These are phyloP conservation scores for Diospyros kaki DNA, from an alignment of 148 eudicot species.

Conservation along the genomic window DNA sequence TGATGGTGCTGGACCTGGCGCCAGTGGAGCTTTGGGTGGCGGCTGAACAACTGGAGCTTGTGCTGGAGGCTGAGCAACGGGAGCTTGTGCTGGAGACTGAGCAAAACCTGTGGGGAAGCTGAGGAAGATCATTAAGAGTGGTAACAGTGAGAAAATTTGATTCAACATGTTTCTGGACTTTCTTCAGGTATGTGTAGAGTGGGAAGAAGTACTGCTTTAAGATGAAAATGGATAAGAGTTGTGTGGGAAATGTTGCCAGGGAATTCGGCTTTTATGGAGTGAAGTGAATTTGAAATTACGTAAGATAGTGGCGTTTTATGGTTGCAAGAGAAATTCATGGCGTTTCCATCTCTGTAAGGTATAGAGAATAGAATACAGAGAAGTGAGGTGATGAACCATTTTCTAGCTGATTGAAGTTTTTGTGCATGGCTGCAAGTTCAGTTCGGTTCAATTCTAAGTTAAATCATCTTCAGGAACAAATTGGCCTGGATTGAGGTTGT, in stretches of 20 bases:
- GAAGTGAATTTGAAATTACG: background rate
- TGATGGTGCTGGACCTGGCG: background rate
- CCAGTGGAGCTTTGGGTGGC: background rate
- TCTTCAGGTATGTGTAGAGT: background rate
- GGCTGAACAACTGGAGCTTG: background rate
- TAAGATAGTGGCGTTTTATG: background rate
- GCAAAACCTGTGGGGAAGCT: background rate
- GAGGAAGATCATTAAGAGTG: background rate
- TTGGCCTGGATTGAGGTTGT: too few species aligned
- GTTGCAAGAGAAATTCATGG: background rate
- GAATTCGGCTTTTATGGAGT: background rate
- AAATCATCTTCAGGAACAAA: too few species aligned
- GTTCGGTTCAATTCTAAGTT: too few species aligned
- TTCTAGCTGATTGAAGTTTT: background rate
- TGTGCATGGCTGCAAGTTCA: too few species aligned
- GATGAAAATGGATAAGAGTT: background rate
- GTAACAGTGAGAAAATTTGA: background rate
- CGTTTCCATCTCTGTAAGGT: too few species aligned
- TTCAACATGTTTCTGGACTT: background rate
- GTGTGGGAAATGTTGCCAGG: background rate
- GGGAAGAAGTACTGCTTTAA: background rate
- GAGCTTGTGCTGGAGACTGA: slow-evolving; percentile 7
- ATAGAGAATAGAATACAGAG: too few species aligned
- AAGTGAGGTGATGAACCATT: background rate
- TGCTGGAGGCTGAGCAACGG: background rate